Percentiles rank a stretch among this genome's conserved stretches.
These are phyloP conservation scores for Rhododendron mucronatum DNA, from an alignment of 148 eudicot species.

Conservation along the genomic window DNA sequence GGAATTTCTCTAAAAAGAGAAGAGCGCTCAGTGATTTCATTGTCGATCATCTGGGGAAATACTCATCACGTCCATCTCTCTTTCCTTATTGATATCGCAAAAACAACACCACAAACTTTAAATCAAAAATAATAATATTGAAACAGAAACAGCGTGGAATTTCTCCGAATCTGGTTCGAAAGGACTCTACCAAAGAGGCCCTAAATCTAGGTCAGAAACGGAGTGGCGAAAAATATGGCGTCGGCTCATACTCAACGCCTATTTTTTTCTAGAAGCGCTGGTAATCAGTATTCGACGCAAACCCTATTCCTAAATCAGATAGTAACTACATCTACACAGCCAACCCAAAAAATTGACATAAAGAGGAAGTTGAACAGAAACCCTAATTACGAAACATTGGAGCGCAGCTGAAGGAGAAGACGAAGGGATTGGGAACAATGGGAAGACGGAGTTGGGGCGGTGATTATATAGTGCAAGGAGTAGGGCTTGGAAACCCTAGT, in stretches of 20 bases:
- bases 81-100: background rate
- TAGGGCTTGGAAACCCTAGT: background rate
- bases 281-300: constrained; percentile 16
- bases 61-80: constrained; percentile 15
- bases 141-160: background rate
- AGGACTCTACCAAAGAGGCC: background rate
- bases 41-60: constrained; percentile 29
- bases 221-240: constrained; percentile 9
- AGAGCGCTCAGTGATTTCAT: constrained; percentile 24
- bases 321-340: background rate
- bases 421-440: background rate
- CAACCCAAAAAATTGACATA: background rate
- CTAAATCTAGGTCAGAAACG: background rate
- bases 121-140: background rate
- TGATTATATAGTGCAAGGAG: background rate
- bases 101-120: background rate
- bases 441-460: background rate
- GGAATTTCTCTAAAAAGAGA: constrained; percentile 5
- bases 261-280: background rate
- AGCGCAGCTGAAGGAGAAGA: background rate
- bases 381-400: background rate
- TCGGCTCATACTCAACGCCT: constrained; percentile 16
- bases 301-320: background rate
- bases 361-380: background rate
- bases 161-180: constrained; percentile 4